phyloP scores from a whole-genome alignment of 768 basidiomycete species.

The Roridomyces roridus region DNA sequence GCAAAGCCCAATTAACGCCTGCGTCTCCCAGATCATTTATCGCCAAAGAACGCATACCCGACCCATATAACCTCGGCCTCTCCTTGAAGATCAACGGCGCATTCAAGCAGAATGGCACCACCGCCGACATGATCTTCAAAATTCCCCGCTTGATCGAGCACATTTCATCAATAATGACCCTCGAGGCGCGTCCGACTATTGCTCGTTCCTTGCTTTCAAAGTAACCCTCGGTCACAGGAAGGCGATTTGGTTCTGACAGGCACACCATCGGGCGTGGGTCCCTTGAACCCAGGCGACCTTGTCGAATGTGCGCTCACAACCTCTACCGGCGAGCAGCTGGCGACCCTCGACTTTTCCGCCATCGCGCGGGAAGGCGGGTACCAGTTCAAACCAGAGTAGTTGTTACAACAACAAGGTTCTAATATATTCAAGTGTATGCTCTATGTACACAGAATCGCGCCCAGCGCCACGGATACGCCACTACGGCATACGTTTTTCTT shows the following conservation, averaged over 20 bases:
- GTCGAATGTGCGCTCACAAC: constrained; percentile 77
- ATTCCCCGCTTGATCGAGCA: constrained; percentile 90
- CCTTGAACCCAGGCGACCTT: constrained; percentile 74
- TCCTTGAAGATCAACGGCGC: constrained; percentile 85
- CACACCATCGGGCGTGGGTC: constrained; percentile 91
- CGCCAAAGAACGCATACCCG: constrained; percentile 68
- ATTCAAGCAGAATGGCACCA: constrained; percentile 84
- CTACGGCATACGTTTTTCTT: constrained; percentile 24
- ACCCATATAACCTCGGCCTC: constrained; percentile 80
- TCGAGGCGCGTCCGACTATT: constrained; percentile 70
- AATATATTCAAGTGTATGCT: background rate
- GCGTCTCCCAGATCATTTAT: constrained; percentile 69
- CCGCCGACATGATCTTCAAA: constrained; percentile 89
- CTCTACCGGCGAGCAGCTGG: constrained; percentile 58
- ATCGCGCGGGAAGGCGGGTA: constrained; percentile 72
- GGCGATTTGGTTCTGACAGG: constrained; percentile 92
- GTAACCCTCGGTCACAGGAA: constrained; percentile 57
- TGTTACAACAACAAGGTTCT: constrained; percentile 5
- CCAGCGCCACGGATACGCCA: constrained; percentile 3
- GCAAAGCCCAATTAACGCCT: constrained; percentile 5
- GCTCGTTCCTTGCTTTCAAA: background rate
- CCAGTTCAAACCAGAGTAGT: constrained; percentile 34
- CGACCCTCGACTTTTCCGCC: constrained; percentile 68
- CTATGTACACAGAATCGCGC: background rate
- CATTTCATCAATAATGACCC: constrained; percentile 93